These are phyloP conservation scores for Pseudonitzschia multiseries DNA, from an alignment of 108 stramenopile genomes.

Conservation along the genomic window DNA sequence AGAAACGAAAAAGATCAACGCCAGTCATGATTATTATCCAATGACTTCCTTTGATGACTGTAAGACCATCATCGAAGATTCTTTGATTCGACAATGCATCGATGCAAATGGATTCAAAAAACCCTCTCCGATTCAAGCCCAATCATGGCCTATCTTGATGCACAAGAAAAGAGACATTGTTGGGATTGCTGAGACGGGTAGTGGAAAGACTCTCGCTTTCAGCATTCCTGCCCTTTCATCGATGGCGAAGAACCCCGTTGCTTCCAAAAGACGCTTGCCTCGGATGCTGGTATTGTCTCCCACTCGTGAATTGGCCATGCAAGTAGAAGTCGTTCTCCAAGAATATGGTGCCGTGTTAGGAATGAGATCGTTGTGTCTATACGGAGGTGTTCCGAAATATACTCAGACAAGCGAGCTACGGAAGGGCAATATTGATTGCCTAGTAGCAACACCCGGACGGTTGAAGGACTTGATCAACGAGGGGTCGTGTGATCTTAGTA, in stretches of 20 bases:
- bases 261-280: constrained; percentile 50
- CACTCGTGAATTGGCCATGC: constrained; percentile 98
- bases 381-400: constrained; percentile 96
- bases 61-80: constrained; percentile 39
- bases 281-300: constrained; percentile 96
- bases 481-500: constrained; percentile 70
- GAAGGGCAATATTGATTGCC: constrained; percentile 70
- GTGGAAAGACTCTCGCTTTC: constrained; percentile 97
- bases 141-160: constrained; percentile 90
- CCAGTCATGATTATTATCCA: constrained; percentile 54
- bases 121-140: constrained; percentile 96
- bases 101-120: constrained; percentile 74
- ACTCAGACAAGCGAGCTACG: constrained; percentile 75
- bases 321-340: constrained; percentile 88
- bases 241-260: constrained; percentile 49
- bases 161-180: constrained; percentile 71
- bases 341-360: constrained; percentile 83
- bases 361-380: constrained; percentile 82
- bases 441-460: constrained; percentile 98
- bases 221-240: constrained; percentile 85
- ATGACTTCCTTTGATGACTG: constrained; percentile 68
- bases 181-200: constrained; percentile 97
- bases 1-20: constrained; percentile 38
- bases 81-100: constrained; percentile 72
- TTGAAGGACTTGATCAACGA: constrained; percentile 94